phyloP scores from a whole-genome alignment of 768 basidiomycete species.

The Podaxis sp. region DNA sequence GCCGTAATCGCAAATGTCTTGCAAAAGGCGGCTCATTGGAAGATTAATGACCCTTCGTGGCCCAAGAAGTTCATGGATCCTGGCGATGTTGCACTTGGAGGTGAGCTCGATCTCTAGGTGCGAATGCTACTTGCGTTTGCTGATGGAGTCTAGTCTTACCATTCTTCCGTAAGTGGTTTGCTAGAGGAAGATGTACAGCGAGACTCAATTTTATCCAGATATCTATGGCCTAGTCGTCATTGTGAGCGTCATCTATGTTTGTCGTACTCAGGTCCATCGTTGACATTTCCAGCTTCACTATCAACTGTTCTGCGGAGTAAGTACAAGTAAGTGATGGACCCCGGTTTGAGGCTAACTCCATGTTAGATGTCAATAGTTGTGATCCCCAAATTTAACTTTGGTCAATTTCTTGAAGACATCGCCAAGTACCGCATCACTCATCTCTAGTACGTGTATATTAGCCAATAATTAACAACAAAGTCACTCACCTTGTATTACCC shows the following conservation, averaged over 20 bases:
- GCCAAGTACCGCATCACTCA: slow-evolving; percentile 50
- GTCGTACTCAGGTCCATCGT: neutral
- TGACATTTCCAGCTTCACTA: slow-evolving; percentile 41
- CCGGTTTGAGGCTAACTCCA: neutral
- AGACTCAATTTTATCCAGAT: slow-evolving; percentile 28
- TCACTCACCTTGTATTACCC: neutral
- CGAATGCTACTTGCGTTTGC: neutral
- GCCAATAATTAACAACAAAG: neutral
- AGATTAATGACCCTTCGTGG: slow-evolving; percentile 34
- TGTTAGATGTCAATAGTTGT: slow-evolving; percentile 50
- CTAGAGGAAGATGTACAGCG: too few relatives aligned
- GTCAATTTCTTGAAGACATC: slow-evolving; percentile 51
- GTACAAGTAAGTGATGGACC: slow-evolving; percentile 8
- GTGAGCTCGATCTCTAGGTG: slow-evolving; percentile 29
- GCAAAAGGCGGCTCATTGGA: slow-evolving; percentile 52
- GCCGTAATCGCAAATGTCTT: slow-evolving; percentile 58
- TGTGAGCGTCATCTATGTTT: slow-evolving; percentile 29
- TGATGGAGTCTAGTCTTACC: slow-evolving; percentile 41
- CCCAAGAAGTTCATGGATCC: slow-evolving; percentile 38
- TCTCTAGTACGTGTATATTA: slow-evolving; percentile 39
- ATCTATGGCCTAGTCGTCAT: slow-evolving; percentile 57
- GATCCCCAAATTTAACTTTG: slow-evolving; percentile 62
- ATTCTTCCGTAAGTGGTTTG: slow-evolving; percentile 43
- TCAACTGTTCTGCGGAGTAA: slow-evolving; percentile 48
- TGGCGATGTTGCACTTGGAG: slow-evolving; percentile 54